Conservation (phyloP, 345 rosid species). For the Eucalyptus camaldulensis region DNA sequence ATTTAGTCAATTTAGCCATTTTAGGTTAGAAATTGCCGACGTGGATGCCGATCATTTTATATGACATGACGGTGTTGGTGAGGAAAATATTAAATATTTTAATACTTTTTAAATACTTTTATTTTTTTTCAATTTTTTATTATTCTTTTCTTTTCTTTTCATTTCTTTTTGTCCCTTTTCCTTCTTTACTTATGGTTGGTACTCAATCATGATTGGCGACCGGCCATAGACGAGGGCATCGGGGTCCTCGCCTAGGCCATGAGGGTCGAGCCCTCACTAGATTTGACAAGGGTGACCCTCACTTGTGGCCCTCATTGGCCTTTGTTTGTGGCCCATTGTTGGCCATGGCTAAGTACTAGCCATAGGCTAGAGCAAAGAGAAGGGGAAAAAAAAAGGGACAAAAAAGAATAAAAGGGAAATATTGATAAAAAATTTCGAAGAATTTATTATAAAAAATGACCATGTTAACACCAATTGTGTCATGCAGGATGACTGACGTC, state of each 20-base stretch:
- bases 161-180: neutral
- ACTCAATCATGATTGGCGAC: rapidly evolving
- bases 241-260: neutral
- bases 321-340: no score
- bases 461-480: neutral
- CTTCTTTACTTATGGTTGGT: neutral
- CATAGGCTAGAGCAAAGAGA: neutral
- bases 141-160: no score
- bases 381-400: neutral
- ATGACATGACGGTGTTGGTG: no score
- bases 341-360: neutral
- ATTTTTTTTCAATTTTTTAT: no score
- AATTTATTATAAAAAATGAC: neutral
- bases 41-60: no score
- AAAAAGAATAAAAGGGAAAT: no score
- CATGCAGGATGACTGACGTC: rapidly evolving
- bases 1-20: no score
- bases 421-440: no score
- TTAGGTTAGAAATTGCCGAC: neutral
- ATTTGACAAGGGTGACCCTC: neutral
- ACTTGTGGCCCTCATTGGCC: no score
- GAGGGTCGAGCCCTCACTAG: neutral
- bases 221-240: neutral
- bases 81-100: no score
- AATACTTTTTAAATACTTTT: no score